Percentiles rank a stretch among this genome's conserved stretches.
phyloP scores from a whole-genome alignment of 2,329 filamentous ascomycete species.

The Sclerotinia spermophila region DNA sequence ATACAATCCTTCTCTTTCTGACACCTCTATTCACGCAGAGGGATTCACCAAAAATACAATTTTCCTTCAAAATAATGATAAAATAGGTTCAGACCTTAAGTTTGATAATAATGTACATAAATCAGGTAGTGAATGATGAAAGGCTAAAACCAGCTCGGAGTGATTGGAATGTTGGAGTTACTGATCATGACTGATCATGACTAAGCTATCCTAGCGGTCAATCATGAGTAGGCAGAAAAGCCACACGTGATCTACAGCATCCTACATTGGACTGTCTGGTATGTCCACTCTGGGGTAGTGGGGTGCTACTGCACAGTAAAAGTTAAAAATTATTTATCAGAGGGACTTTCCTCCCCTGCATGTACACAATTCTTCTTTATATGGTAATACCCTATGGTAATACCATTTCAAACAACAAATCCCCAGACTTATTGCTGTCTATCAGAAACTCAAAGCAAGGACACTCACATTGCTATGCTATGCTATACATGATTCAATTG shows the following conservation, averaged over 20 bases:
- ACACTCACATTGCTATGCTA: not conserved
- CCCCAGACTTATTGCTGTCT: not conserved
- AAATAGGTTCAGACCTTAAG: not conserved
- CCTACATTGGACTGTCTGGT: not conserved
- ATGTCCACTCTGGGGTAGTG: not conserved
- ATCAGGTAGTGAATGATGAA: not conserved
- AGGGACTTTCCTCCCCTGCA: not conserved
- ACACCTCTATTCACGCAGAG: not conserved
- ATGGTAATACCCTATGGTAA: not conserved
- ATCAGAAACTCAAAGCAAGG: not conserved
- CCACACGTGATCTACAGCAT: not conserved
- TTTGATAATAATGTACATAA: not conserved
- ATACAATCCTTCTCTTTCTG: not conserved
- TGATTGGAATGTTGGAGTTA: not conserved
- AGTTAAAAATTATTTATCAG: not conserved
- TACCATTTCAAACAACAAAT: not conserved
- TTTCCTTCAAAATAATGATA: not conserved
- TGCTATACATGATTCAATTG: not conserved
- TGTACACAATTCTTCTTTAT: not conserved
- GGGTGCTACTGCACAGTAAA: not conserved
- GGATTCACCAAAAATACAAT: not conserved
- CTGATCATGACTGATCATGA: constrained; percentile 5
- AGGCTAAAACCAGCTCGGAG: not conserved
- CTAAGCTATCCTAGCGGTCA: not conserved
- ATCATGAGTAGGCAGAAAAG: not conserved